phyloP scores from a whole-genome alignment of 345 rosid species.

The Xanthoceras sorbifolium region DNA sequence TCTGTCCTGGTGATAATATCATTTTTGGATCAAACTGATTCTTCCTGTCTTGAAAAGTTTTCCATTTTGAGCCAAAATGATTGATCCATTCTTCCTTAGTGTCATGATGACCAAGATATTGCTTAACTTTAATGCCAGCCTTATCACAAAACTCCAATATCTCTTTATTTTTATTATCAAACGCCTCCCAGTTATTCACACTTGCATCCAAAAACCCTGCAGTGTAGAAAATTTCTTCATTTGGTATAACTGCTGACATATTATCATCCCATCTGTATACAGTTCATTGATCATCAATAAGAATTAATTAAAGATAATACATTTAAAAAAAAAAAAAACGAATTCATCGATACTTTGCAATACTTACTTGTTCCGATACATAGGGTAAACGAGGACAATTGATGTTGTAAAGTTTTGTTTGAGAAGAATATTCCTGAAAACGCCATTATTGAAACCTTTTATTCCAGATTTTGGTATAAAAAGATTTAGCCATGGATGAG shows the following conservation, averaged over 20 bases:
- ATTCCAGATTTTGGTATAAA: conserved; percentile 47
- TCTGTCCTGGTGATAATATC: conserved; percentile 46
- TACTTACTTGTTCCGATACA: conserved; percentile 39
- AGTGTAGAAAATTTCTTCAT: conserved; percentile 40
- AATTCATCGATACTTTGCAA: background rate
- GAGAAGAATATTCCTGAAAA: conserved; percentile 40
- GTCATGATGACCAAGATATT: conserved; percentile 29
- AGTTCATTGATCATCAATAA: background rate
- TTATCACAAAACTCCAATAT: conserved; percentile 29
- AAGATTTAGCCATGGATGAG: conserved; percentile 55
- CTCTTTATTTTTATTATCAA: conserved; percentile 38
- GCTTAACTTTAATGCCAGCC: conserved; percentile 29
- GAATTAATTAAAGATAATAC: background rate
- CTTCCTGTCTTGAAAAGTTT: conserved; percentile 28
- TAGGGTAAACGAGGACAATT: conserved; percentile 39
- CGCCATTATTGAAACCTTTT: conserved; percentile 32
- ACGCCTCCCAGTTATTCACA: conserved; percentile 33
- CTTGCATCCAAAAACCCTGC: conserved; percentile 42
- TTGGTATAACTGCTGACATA: conserved; percentile 48
- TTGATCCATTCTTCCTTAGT: conserved; percentile 32
- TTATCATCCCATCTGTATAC: conserved; percentile 47
- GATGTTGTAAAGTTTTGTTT: conserved; percentile 40
- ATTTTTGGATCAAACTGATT: conserved; percentile 38
- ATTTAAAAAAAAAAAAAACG: background rate
- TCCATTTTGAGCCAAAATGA: conserved; percentile 47